Percentiles rank a stretch among this genome's conserved stretches.
These are phyloP conservation scores for Ettlia oleoabundans DNA, from an alignment of 139 green algal species.

Conservation along the genomic window DNA sequence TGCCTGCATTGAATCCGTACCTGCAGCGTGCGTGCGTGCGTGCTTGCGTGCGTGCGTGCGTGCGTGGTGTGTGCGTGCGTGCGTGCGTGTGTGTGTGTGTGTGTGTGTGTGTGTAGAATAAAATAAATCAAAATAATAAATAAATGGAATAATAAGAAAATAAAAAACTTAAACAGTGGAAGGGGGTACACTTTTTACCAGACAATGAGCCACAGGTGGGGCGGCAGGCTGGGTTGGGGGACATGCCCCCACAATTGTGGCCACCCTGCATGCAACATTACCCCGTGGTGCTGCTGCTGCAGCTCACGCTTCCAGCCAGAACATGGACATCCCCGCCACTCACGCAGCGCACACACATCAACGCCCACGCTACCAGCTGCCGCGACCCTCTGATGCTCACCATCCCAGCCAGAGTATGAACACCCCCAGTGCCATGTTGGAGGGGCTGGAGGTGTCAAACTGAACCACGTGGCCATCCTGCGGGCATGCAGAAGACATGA, in stretches of 20 bases:
- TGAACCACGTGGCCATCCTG: constrained; percentile 33
- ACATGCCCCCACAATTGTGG: no score
- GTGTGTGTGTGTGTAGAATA: neutral
- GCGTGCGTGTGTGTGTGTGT: neutral
- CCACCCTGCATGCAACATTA: no score
- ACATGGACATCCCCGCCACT: no score
- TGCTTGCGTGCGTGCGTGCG: neutral
- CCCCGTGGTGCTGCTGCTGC: no score
- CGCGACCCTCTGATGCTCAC: no score
- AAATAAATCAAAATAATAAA: neutral
- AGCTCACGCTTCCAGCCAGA: no score
- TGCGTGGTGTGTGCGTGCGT: neutral
- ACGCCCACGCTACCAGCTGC: no score
- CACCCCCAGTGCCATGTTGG: constrained; percentile 61
- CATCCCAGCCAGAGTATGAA: constrained; percentile 86
- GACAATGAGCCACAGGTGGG: no score
- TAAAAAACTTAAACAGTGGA: no score
- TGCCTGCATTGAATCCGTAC: constrained; percentile 86
- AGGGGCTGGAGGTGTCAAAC: constrained; percentile 5
- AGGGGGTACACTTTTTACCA: no score
- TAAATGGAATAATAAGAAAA: neutral
- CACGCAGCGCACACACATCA: no score
- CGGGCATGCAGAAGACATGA: neutral
- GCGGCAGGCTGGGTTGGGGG: no score
- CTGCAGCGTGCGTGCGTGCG: neutral